These are phyloP conservation scores for Lippia alba DNA, from an alignment of 305 asterid genomes.

Conservation along the genomic window DNA sequence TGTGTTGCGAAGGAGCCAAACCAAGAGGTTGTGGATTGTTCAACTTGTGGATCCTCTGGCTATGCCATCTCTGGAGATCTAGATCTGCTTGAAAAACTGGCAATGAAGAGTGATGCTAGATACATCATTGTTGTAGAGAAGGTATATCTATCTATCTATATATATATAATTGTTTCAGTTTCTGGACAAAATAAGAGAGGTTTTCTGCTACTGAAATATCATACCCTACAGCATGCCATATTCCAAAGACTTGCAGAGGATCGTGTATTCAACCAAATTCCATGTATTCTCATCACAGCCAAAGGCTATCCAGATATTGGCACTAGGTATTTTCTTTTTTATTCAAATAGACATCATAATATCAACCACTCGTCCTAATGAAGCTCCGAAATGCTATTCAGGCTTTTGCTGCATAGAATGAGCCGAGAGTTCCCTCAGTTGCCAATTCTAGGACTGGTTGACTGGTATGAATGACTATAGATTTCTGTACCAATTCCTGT, in stretches of 20 bases:
- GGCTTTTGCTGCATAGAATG: slow-evolving; percentile 85
- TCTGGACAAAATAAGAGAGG: neutral
- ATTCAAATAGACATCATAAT: neutral
- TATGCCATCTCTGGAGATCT: slow-evolving; percentile 92
- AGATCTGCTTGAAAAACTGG: slow-evolving; percentile 57
- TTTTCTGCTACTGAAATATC: slow-evolving; percentile 19
- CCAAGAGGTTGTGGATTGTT: slow-evolving; percentile 74
- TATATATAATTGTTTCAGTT: neutral
- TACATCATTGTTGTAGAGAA: slow-evolving; percentile 89
- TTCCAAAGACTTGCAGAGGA: slow-evolving; percentile 95
- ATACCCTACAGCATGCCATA: slow-evolving; percentile 78
- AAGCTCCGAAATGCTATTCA: slow-evolving; percentile 34
- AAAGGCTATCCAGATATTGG: slow-evolving; percentile 97
- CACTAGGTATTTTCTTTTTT: slow-evolving; percentile 60
- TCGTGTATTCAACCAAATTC: slow-evolving; percentile 76
- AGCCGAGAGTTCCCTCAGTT: slow-evolving; percentile 66
- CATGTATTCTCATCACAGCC: slow-evolving; percentile 88
- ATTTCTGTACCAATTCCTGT: slow-evolving; percentile 17
- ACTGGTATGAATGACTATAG: slow-evolving; percentile 61
- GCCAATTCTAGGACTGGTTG: slow-evolving; percentile 84
- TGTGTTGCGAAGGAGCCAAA: slow-evolving; percentile 67
- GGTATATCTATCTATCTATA: slow-evolving; percentile 44
- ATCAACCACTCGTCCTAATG: neutral
- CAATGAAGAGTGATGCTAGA: slow-evolving; percentile 82
- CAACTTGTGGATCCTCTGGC: slow-evolving; percentile 87